Evolutionary conservation across 768 basidiomycete genomes (phyloP), one percentile per base, ranked within the genome.

Genomic region (Leccinum arenicola): DNA sequence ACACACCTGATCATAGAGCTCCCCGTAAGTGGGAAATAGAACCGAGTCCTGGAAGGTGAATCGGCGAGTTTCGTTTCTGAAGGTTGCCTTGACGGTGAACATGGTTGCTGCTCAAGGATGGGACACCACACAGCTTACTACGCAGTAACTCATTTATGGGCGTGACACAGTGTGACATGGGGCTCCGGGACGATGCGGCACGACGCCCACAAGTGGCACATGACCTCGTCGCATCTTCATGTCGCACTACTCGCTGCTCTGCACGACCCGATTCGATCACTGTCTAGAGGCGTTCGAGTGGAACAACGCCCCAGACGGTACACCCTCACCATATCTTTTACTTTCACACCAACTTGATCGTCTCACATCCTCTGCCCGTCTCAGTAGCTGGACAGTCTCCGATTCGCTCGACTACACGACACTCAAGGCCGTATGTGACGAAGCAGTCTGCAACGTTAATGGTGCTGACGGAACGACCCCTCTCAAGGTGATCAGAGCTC

Each of bases 81-180:
- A 91, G 21, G 87, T 88, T n/a, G 85, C 88, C 74, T 92, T 92
- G 68, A 91, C 82, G 57, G 84, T 83, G 77, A 91, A 90, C 83
- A 87, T 86, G 74, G 77, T 73, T 64, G 63, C 50, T 56, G 70
- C 29, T 25, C 61, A 60, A 70, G 68, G 31, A 33, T 47, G 61
- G 54, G 50, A 40, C 25, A 29, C 29, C 29, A 29, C 29, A 9
- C 29, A 9, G 29, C 29, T 29, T 29, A 29, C 29, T 29, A 29
- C 53, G 19, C 56, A 56, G 54, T 50, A 40, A 56, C 49, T 49
- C 49, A 62, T 68, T 64, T 64, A 66, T 58, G 40, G 40, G 48
- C 17, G 70, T 73, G 67, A 71, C 69, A 40, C 0, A 35, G 59
- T 21, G 68, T 69, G 60, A 62, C 65, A 54, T 47, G 52, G 19